Base-by-base conservation (phyloP, 306 rosid species). In the Trifolium repens region DNA sequence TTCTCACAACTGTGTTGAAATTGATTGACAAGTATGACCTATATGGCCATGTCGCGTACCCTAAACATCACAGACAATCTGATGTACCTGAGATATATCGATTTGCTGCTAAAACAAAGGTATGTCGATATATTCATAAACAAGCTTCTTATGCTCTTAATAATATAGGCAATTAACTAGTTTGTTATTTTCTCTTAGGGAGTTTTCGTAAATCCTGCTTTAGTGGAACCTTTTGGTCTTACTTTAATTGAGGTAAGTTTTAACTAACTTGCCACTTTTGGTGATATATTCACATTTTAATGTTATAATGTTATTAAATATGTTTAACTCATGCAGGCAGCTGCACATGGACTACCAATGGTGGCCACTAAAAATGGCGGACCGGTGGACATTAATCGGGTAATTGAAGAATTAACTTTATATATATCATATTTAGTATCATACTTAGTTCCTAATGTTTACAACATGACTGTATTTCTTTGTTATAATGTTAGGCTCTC, bases 291-390 rank as follows among this genome's bases (percentile, higher is more conserved):
- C 54, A 72, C 70, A 34, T 66, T 78, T 84, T 60, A 39, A 44
- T 34, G 19, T 22, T 7, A 57, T 43, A 40, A 2, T 71, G 52
- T 72, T 26, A 14, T 54, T 78, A 35, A 46, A 60, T 76, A 22
- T 53, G 32, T 27, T 78, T 47, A 78, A 68, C 67, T 73, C 85
- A 46, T 79, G 75, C 85, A 93, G 98, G 98, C 98, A 43, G 91
- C 98, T n/a, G 98, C 98, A 4, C 96, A 93, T 30, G 96, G 98
- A 34, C 90, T 93, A 72, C 98, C 98, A 10, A 82, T 86, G 93
- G 98, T 93, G 80, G 96, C 96, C 78, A 93, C 96, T 1, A 89
- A 89, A 82, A 93, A 93, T 37, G 98, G 98, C 15, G 98, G 98
- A 70, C 98, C 98, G 5, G 98, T 93, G 34, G 98, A 93, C 85